Conservation (phyloP, 176 grass and related monocot species). For the Guadua angustifolia region DNA sequence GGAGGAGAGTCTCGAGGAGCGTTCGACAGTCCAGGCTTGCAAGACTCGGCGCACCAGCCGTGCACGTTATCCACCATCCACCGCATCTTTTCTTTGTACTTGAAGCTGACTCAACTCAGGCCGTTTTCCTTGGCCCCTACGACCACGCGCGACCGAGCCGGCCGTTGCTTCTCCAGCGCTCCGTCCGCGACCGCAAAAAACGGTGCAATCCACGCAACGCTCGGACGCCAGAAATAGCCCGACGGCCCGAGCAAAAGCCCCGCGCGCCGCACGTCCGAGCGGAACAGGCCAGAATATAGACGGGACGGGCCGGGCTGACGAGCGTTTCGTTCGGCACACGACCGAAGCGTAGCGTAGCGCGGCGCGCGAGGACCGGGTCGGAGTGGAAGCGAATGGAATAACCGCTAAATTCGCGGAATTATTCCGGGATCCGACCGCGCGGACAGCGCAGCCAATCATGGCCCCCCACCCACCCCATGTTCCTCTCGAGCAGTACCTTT, state of each 20-base stretch:
- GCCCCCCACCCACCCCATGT: background rate
- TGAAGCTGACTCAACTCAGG: conserved; percentile 8
- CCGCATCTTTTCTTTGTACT: background rate
- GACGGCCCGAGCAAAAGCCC: no score
- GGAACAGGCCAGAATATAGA: no score
- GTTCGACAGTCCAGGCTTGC: background rate
- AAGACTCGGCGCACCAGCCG: background rate
- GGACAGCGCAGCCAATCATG: conserved; percentile 20
- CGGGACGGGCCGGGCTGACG: background rate
- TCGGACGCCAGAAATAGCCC: background rate
- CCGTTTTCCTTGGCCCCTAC: background rate
- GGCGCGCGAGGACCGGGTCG: background rate
- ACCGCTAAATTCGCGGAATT: conserved; percentile 9
- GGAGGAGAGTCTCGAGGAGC: background rate
- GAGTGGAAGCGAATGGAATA: background rate
- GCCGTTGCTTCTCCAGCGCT: no score
- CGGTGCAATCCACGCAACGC: background rate
- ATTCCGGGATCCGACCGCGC: conserved; percentile 33
- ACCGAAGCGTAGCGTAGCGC: no score
- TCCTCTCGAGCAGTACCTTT: background rate
- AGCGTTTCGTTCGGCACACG: background rate
- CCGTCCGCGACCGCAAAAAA: background rate
- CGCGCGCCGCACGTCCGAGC: no score
- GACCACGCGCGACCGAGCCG: background rate
- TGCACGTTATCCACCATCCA: background rate